Evolutionary conservation across 2,329 filamentous ascomycete species (phyloP), one percentile per base, ranked within the genome.

Genomic region (Lecanoromycetidae sp.): DNA sequence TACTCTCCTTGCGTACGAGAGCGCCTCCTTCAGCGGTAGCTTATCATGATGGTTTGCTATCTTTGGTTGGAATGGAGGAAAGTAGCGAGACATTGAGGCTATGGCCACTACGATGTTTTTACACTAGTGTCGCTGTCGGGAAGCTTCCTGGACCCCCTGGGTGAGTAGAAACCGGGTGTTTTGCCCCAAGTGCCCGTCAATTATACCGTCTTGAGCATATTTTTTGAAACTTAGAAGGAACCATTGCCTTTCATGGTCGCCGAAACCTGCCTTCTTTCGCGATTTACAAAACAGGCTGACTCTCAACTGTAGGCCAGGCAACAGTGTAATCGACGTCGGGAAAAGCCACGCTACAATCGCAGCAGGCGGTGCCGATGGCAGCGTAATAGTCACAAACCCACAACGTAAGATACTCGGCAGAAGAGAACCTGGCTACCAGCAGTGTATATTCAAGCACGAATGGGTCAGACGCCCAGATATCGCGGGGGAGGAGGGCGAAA

Each of bases 41-140:
- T 15, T 81, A 76, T 66, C 71, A 74, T 39, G 75, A 79, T 20
- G 65, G 70, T 40, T 65, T 71, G 2, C 74, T 77, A 38, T 66
- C 69, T 5, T 72, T 76, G 48, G 54, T 78, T 39, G 68, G 67
- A 38, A 65, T 68, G 12, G 76, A 80, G 48, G 76, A 79, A 48
- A 70, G 70, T 46, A 71, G 71, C 49, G 68, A 69, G 23, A 58
- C 72, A 4, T 66, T 71, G 20, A 63, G 71, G 7, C 65, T 70
- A 29, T 65, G 71, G 2, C 55, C 74, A 7, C 71, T 75, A 5
- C 65, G 73, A 3, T 76, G 75, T 57, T 76, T 73, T 57, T 63
- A 64, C 25, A 56, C 67, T 5, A 63, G 61, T 42, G 61, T 23
- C 63, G 63, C 27, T 57, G 64, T 17, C 53, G 60, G 4, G 57